A percentile compares a stretch with the other conserved stretches of the same genome.
phyloP scores from a whole-genome alignment of 441 rosid species.

The Metrosideros polymorpha region DNA sequence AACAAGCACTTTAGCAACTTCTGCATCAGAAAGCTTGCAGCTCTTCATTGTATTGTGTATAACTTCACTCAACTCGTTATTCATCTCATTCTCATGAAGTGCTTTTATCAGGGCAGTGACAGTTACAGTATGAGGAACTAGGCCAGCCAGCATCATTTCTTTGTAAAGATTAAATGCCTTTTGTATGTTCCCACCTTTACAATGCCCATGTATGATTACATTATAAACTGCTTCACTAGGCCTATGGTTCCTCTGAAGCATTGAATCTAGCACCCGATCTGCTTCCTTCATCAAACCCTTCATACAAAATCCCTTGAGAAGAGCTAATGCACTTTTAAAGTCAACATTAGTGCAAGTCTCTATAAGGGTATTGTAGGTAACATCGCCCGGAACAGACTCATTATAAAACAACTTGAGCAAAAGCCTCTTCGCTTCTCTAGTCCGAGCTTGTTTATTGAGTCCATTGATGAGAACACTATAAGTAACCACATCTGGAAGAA shows the following conservation, averaged over 20 bases:
- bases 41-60: conserved; percentile 45
- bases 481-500: conserved; percentile 12
- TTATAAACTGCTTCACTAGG: conserved; percentile 67
- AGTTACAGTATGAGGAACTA: conserved; percentile 59
- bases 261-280: conserved; percentile 54
- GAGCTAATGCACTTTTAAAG: conserved; percentile 53
- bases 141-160: conserved; percentile 47
- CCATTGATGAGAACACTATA: conserved; percentile 13
- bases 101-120: conserved; percentile 59
- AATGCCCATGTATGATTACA: conserved; percentile 79
- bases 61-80: conserved; percentile 37
- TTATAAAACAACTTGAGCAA: conserved; percentile 68
- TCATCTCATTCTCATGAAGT: conserved; percentile 40
- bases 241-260: conserved; percentile 45
- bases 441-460: conserved; percentile 51
- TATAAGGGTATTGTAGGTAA: conserved; percentile 4
- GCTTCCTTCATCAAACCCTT: conserved; percentile 89
- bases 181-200: conserved; percentile 40
- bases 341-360: conserved; percentile 20
- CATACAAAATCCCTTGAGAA: conserved; percentile 84
- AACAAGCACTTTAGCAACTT: conserved; percentile 57
- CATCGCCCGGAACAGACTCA: conserved; percentile 49
- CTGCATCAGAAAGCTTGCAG: conserved; percentile 72
- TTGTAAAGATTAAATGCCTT: conserved; percentile 58
- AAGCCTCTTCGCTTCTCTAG: conserved; percentile 74